These are phyloP conservation scores for Fraxinus angustifolia DNA, from an alignment of 305 asterid genomes.

Conservation along the genomic window DNA sequence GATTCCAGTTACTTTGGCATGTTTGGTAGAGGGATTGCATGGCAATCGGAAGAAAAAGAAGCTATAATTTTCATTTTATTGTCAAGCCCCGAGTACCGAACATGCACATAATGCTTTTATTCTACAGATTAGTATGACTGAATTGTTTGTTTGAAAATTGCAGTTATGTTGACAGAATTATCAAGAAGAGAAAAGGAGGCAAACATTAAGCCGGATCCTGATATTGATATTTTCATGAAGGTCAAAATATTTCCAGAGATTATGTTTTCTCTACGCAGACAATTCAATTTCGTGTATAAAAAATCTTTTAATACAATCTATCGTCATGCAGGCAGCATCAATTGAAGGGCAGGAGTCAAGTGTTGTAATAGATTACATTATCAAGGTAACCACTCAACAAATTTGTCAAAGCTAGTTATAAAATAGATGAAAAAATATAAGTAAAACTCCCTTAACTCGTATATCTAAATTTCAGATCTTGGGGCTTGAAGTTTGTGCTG, in stretches of 20 bases:
- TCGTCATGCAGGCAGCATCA: slow-evolving; percentile 59
- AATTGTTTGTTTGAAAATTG: slow-evolving; percentile 12
- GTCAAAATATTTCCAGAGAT: slow-evolving; percentile 29
- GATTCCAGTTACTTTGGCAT: not conserved
- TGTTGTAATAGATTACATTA: slow-evolving; percentile 74
- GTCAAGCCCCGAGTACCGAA: not conserved
- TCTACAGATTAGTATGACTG: not conserved
- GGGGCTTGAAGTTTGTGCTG: slow-evolving; percentile 97
- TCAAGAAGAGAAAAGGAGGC: slow-evolving; percentile 90
- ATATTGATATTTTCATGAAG: slow-evolving; percentile 91
- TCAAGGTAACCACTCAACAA: slow-evolving; percentile 52
- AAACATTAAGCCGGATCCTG: slow-evolving; percentile 89
- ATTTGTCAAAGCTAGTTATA: not conserved
- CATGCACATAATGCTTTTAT: not conserved
- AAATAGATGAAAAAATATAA: not conserved
- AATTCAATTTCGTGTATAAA: not conserved
- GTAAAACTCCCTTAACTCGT: not conserved
- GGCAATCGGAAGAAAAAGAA: not conserved
- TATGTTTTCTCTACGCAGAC: not conserved
- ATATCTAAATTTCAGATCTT: slow-evolving; percentile 46
- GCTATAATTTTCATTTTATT: not conserved
- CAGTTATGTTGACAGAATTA: slow-evolving; percentile 80
- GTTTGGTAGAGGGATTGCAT: not conserved
- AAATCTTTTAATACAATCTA: not conserved
- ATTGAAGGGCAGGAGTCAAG: slow-evolving; percentile 79